A percentile compares a stretch with the other conserved stretches of the same genome.
These are phyloP conservation scores for Phalaenopsis hybrid DNA, from an alignment of 116 monocot species.

Conservation along the genomic window DNA sequence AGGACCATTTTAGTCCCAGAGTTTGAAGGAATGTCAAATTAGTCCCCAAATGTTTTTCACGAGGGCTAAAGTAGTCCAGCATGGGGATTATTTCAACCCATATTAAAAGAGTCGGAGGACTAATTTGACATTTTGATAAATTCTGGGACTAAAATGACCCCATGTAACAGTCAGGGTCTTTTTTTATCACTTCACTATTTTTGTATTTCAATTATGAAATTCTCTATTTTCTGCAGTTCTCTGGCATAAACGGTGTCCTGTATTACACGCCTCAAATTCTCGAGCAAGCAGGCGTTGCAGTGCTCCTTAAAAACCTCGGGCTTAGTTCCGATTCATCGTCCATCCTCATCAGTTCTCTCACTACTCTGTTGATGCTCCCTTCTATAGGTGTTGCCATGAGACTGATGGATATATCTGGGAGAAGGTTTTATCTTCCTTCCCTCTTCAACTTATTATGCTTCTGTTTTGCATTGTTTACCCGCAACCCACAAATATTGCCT, in stretches of 20 bases:
- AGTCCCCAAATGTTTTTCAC: too few species aligned
- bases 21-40: too few species aligned
- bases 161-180: too few species aligned
- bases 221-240: conserved; percentile 16
- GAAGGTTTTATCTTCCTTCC: conserved; percentile 15
- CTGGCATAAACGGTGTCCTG: conserved; percentile 28
- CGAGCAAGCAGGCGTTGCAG: conserved; percentile 25
- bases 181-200: not conserved
- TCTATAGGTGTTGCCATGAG: conserved; percentile 28
- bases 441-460: not conserved
- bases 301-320: conserved; percentile 24
- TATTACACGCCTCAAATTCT: conserved; percentile 34
- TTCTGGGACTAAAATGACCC: too few species aligned
- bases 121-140: too few species aligned
- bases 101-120: too few species aligned
- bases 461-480: not conserved
- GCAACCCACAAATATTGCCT: not conserved
- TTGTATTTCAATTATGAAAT: not conserved
- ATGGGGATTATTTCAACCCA: too few species aligned
- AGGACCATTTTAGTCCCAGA: too few species aligned
- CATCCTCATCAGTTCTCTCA: conserved; percentile 25
- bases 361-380: conserved; percentile 26
- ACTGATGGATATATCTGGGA: conserved; percentile 25
- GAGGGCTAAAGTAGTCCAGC: too few species aligned
- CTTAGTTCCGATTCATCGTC: conserved; percentile 19